phyloP scores from a whole-genome alignment of 495 filamentous ascomycete species.

The Ramalina peruviana region DNA sequence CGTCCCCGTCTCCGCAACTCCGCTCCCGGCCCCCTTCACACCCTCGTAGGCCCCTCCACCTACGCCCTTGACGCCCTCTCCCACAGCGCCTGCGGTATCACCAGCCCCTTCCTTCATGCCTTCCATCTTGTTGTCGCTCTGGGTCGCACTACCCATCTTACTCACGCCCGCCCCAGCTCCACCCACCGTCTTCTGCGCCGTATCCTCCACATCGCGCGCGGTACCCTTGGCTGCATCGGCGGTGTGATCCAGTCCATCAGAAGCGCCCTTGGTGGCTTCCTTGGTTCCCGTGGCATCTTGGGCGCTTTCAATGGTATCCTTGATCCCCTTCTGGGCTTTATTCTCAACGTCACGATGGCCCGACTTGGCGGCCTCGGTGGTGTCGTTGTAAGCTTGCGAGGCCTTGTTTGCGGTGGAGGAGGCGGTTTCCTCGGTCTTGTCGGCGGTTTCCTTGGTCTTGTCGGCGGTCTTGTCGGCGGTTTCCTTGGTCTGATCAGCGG shows the following conservation, averaged over 20 bases:
- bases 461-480: neutral
- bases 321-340: conserved; percentile 4
- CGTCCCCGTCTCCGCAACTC: conserved; percentile 4
- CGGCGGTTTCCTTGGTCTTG: neutral
- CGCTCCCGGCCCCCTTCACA: conserved; percentile 6
- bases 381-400: conserved; percentile 4
- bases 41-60: conserved; percentile 4
- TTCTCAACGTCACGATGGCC: conserved; percentile 8
- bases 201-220: conserved; percentile 2
- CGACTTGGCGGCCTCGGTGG: conserved; percentile 6
- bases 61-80: conserved; percentile 3
- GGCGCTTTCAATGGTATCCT: conserved; percentile 1
- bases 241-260: conserved; percentile 2
- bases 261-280: conserved; percentile 8
- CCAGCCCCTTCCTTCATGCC: conserved; percentile 4
- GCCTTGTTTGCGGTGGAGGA: conserved; percentile 2
- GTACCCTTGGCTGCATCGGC: conserved; percentile 8
- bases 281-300: conserved; percentile 7
- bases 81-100: conserved; percentile 1
- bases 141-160: neutral
- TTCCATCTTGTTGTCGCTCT: neutral
- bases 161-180: conserved; percentile 1
- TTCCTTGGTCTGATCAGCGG: neutral
- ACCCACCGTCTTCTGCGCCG: neutral
- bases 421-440: neutral